Evolutionary conservation across 2,329 filamentous ascomycete species (phyloP).

Genomic region (Ophiostoma triangulosporum): DNA sequence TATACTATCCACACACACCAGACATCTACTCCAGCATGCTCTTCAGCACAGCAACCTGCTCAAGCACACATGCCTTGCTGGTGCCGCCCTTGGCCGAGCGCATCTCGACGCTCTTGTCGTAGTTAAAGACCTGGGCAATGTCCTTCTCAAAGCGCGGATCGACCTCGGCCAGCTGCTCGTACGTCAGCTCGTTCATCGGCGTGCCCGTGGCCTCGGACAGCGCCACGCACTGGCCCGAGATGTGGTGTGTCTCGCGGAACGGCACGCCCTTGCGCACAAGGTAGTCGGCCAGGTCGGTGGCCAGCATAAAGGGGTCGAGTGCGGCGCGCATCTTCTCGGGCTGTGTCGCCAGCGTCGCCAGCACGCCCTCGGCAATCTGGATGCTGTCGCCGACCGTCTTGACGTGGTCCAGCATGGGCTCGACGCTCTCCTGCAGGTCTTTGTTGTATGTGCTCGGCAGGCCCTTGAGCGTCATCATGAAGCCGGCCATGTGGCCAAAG

Average conservation of each 20-base stretch:
- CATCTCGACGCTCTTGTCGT: conserved; percentile 71
- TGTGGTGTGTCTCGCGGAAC: conserved; percentile 74
- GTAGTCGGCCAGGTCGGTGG: conserved; percentile 56
- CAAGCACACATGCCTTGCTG: conserved; percentile 37
- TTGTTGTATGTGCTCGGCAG: conserved; percentile 81
- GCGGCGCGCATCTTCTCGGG: conserved; percentile 68
- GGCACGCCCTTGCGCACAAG: conserved; percentile 58
- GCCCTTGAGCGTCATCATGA: conserved; percentile 60
- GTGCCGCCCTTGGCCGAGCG: conserved; percentile 66
- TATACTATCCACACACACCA: too few species aligned
- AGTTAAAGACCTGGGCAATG: conserved; percentile 59
- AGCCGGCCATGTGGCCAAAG: conserved; percentile 69
- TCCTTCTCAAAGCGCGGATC: conserved; percentile 59
- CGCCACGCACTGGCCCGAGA: conserved; percentile 62
- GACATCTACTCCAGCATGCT: conserved; percentile 2
- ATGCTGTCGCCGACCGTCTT: conserved; percentile 72
- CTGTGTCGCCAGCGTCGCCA: conserved; percentile 56
- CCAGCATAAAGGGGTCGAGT: conserved; percentile 72
- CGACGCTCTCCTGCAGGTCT: conserved; percentile 76
- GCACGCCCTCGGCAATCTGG: conserved; percentile 68
- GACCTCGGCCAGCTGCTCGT: conserved; percentile 53
- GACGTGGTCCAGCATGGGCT: conserved; percentile 74
- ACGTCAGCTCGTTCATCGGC: conserved; percentile 58
- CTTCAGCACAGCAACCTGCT: conserved; percentile 15
- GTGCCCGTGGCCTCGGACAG: conserved; percentile 51